Evolutionary conservation across 768 basidiomycete species (phyloP).

Genomic region (Suillus subalutaceus): DNA sequence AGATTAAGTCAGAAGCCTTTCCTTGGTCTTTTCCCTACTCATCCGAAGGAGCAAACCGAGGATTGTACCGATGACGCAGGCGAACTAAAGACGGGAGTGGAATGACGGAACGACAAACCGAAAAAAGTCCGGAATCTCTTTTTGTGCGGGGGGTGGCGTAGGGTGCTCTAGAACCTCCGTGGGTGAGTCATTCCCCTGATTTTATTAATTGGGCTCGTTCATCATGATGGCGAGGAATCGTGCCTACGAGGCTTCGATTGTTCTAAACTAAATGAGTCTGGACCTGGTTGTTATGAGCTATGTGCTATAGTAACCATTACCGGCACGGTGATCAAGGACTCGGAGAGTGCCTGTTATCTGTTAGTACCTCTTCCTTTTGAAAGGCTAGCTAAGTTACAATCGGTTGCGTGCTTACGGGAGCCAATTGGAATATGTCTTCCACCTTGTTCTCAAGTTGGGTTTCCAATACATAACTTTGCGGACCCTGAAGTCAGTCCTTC

Average conservation of each 20-base stretch:
- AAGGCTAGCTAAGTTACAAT: constrained; percentile 44
- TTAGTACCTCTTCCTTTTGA: constrained; percentile 3
- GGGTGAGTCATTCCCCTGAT: constrained; percentile 49
- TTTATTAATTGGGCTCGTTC: not conserved
- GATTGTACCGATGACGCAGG: not conserved
- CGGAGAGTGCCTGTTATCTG: constrained; percentile 23
- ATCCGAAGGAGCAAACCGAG: constrained; percentile 14
- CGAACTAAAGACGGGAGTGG: not conserved
- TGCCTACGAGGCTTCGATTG: constrained; percentile 84
- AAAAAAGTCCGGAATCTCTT: not conserved
- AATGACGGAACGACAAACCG: not conserved
- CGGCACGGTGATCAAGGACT: constrained; percentile 50
- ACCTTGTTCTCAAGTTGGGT: constrained; percentile 65
- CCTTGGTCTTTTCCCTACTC: constrained; percentile 16
- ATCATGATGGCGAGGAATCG: constrained; percentile 51
- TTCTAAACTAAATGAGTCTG: constrained; percentile 68
- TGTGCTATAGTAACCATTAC: constrained; percentile 49
- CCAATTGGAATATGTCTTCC: constrained; percentile 77
- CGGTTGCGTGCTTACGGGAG: constrained; percentile 64
- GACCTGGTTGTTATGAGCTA: constrained; percentile 57
- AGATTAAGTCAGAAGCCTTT: constrained; percentile 30
- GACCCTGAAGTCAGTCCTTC: constrained; percentile 39
- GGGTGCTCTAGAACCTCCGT: constrained; percentile 14
- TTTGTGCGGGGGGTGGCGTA: constrained; percentile 56
- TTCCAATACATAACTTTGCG: constrained; percentile 77